These are phyloP conservation scores for Geotrichum aggregatum DNA, from an alignment of 1,139 yeast genomes.

Conservation along the genomic window DNA sequence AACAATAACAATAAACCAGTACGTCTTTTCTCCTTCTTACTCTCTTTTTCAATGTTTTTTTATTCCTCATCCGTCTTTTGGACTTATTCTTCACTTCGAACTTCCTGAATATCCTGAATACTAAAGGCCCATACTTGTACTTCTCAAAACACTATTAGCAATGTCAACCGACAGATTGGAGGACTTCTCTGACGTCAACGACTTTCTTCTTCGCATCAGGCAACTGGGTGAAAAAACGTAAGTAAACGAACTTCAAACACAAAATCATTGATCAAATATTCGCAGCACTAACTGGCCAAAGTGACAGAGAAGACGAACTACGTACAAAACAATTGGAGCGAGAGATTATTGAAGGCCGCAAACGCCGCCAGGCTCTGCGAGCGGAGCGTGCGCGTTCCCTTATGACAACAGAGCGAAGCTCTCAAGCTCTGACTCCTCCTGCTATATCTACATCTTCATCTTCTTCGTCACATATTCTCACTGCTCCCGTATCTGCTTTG, in stretches of 20 bases:
- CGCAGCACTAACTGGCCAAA: slow-evolving; percentile 11
- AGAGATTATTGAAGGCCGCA: slow-evolving; percentile 36
- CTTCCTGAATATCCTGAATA: not conserved
- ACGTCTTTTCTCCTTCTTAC: not conserved
- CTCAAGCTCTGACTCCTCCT: not conserved
- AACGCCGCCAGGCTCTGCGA: slow-evolving; percentile 34
- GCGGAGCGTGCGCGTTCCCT: slow-evolving; percentile 31
- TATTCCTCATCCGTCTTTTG: not conserved
- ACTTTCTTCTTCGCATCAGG: slow-evolving; percentile 37
- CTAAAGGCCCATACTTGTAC: too few species aligned
- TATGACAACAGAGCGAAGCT: slow-evolving; percentile 22
- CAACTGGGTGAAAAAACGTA: slow-evolving; percentile 38
- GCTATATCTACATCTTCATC: too few species aligned
- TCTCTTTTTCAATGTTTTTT: not conserved
- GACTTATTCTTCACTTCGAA: not conserved
- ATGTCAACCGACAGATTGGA: not conserved
- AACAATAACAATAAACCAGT: not conserved
- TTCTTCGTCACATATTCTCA: not conserved
- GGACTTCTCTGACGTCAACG: slow-evolving; percentile 34
- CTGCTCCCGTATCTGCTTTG: not conserved
- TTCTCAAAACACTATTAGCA: not conserved
- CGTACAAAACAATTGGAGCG: slow-evolving; percentile 38
- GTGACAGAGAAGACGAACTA: slow-evolving; percentile 39
- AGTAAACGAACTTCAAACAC: slow-evolving; percentile 19
- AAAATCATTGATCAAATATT: too few species aligned